Evolutionary conservation across 2,329 filamentous ascomycete genomes (phyloP).

Genomic region (Diplocarpon rosae): DNA sequence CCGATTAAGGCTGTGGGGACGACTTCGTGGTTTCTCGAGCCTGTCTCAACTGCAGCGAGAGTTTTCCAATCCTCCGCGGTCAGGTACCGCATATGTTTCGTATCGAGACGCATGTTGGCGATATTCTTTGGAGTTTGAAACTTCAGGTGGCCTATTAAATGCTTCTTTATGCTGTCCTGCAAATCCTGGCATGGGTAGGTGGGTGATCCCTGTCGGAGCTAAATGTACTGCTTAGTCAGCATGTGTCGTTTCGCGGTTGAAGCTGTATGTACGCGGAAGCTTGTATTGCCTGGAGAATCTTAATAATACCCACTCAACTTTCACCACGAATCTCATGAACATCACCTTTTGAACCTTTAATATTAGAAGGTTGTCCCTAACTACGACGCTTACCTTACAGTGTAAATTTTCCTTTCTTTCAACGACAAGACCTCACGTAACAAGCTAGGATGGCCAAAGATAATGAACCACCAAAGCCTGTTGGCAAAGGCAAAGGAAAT

Average conservation of each 20-base stretch:
- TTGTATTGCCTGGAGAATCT: conserved; percentile 20
- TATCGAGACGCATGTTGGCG: conserved; percentile 78
- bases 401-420: not conserved
- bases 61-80: conserved; percentile 90
- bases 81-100: conserved; percentile 85
- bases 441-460: conserved; percentile 69
- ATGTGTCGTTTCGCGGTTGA: conserved; percentile 12
- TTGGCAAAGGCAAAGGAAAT: conserved; percentile 96
- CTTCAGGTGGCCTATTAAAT: conserved; percentile 4
- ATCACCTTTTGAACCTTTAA: conserved; percentile 2
- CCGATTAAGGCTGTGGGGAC: conserved; percentile 85
- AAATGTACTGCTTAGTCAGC: conserved; percentile 16
- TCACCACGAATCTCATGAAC: conserved; percentile 24
- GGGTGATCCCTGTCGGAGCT: conserved; percentile 15
- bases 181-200: not conserved
- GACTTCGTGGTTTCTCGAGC: conserved; percentile 93
- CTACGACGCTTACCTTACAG: not conserved
- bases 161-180: conserved; percentile 18
- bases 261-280: conserved; percentile 25
- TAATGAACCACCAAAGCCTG: conserved; percentile 71
- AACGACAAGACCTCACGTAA: conserved; percentile 4
- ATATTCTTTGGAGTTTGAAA: conserved; percentile 6
- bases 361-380: not conserved
- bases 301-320: conserved; percentile 14
- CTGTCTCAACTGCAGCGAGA: conserved; percentile 83